These are phyloP conservation scores for Yamadazyma dendronema DNA, from an alignment of 1,139 yeast genomes.

Conservation along the genomic window DNA sequence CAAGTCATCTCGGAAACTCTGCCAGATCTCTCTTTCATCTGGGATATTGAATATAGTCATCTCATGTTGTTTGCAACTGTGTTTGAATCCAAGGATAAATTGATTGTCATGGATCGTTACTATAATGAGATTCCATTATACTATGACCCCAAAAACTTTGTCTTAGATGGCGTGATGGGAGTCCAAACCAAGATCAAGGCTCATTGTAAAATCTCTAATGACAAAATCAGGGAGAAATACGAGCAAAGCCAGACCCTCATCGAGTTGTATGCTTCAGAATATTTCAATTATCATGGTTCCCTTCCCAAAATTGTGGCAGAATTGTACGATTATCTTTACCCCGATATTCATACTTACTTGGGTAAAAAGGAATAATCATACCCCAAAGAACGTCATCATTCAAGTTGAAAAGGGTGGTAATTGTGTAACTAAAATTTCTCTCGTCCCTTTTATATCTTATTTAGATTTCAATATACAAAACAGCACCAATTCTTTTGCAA, in stretches of 20 bases:
- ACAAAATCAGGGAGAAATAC: slow-evolving; percentile 4
- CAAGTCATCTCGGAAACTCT: slow-evolving; percentile 1
- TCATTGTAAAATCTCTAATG: slow-evolving; percentile 10
- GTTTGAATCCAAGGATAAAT: slow-evolving; percentile 13
- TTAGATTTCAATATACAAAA: too few species aligned
- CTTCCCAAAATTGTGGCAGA: neutral
- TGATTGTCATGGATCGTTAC: slow-evolving; percentile 20
- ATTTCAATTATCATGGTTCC: neutral
- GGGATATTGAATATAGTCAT: slow-evolving; percentile 19
- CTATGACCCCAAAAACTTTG: slow-evolving; percentile 9
- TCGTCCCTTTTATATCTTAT: too few species aligned
- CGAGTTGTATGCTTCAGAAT: slow-evolving; percentile 1
- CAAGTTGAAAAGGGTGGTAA: too few species aligned
- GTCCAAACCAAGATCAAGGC: slow-evolving; percentile 8
- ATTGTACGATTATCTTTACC: neutral
- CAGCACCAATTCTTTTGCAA: too few species aligned
- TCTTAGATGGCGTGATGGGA: slow-evolving; percentile 1
- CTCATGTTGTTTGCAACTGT: slow-evolving; percentile 24
- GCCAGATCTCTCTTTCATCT: slow-evolving; percentile 7
- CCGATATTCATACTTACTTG: neutral
- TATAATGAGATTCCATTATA: slow-evolving; percentile 18
- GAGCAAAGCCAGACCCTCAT: neutral
- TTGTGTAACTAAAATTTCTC: too few species aligned
- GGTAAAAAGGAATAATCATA: neutral
- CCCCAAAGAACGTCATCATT: neutral